These are phyloP conservation scores for Pseudophaeomoniella oleicola DNA, from an alignment of 2,329 filamentous ascomycete species.

Conservation along the genomic window DNA sequence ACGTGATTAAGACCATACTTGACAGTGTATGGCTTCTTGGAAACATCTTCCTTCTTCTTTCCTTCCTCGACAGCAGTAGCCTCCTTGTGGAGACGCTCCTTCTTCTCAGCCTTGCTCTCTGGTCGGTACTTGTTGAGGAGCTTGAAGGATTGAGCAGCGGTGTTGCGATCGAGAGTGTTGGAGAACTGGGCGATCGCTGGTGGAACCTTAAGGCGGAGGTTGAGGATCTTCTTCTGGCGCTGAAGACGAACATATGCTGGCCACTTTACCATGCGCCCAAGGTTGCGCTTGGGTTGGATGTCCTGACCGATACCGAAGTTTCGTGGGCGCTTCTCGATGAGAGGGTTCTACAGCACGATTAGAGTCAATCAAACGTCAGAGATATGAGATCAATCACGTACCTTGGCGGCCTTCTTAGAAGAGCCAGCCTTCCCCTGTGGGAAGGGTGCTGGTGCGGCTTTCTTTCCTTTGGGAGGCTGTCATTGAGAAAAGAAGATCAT, in stretches of 20 bases:
- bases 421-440: slow-evolving; percentile 76
- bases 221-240: slow-evolving; percentile 89
- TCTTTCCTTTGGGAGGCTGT: slow-evolving; percentile 99
- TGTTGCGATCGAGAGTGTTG: slow-evolving; percentile 92
- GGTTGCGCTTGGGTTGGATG: slow-evolving; percentile 91
- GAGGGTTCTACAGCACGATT: slow-evolving; percentile 61
- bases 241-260: slow-evolving; percentile 98
- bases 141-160: slow-evolving; percentile 94
- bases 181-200: slow-evolving; percentile 96
- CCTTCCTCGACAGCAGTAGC: slow-evolving; percentile 94
- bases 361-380: slow-evolving; percentile 5
- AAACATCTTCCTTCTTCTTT: slow-evolving; percentile 99
- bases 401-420: slow-evolving; percentile 92
- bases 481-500: slow-evolving; percentile 99
- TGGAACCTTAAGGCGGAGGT: slow-evolving; percentile 96
- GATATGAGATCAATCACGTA: slow-evolving; percentile 34
- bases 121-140: slow-evolving; percentile 99
- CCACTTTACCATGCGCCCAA: slow-evolving; percentile 98
- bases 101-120: slow-evolving; percentile 99
- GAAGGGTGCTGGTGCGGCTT: slow-evolving; percentile 93
- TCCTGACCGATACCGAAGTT: slow-evolving; percentile 99
- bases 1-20: slow-evolving; percentile 99
- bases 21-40: slow-evolving; percentile 98
- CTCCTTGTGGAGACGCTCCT: slow-evolving; percentile 97
- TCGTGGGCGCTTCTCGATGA: slow-evolving; percentile 92